Evolutionary conservation across 164 flowering plant species (phyloP).

Genomic region (Protea cynaroides): DNA sequence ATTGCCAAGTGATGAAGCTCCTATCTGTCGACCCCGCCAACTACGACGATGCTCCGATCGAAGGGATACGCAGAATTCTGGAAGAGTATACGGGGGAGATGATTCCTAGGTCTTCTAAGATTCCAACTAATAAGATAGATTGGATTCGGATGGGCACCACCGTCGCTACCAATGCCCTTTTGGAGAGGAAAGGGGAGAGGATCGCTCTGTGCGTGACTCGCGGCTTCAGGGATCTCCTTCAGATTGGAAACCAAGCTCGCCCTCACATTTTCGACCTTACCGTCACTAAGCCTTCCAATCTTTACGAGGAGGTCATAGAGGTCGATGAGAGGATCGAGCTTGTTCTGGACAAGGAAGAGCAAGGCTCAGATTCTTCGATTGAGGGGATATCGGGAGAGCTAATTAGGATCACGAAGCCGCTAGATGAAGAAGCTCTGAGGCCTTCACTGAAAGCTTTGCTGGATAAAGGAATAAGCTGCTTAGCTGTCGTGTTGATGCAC

Average conservation of each 20-base stretch:
- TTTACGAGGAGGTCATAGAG: conserved; percentile 90
- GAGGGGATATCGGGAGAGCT: conserved; percentile 85
- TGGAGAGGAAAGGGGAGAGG: conserved; percentile 93
- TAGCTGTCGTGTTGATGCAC: conserved; percentile 92
- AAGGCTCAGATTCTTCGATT: conserved; percentile 17
- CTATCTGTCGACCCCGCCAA: conserved; percentile 91
- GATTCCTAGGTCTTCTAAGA: conserved; percentile 61
- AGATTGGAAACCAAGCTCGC: conserved; percentile 96
- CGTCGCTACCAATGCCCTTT: conserved; percentile 92
- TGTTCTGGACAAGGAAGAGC: conserved; percentile 39
- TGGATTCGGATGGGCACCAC: conserved; percentile 99
- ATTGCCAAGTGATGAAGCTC: conserved; percentile 73
- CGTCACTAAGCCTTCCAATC: conserved; percentile 72
- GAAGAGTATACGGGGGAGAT: conserved; percentile 74
- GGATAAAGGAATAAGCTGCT: conserved; percentile 67
- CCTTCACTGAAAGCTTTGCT: conserved; percentile 52
- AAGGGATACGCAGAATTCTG: conserved; percentile 86
- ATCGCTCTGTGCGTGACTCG: conserved; percentile 88
- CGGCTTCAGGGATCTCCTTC: conserved; percentile 88
- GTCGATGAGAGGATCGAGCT: conserved; percentile 90
- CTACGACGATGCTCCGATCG: conserved; percentile 96
- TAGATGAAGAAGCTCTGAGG: conserved; percentile 54
- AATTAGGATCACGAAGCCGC: conserved; percentile 61
- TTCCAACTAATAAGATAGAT: conserved; percentile 87
- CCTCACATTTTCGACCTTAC: conserved; percentile 91